Percentiles rank a stretch among this genome's conserved stretches.
phyloP scores from a whole-genome alignment of 2,329 filamentous ascomycete species.

The Thielaviopsis punctulata region DNA sequence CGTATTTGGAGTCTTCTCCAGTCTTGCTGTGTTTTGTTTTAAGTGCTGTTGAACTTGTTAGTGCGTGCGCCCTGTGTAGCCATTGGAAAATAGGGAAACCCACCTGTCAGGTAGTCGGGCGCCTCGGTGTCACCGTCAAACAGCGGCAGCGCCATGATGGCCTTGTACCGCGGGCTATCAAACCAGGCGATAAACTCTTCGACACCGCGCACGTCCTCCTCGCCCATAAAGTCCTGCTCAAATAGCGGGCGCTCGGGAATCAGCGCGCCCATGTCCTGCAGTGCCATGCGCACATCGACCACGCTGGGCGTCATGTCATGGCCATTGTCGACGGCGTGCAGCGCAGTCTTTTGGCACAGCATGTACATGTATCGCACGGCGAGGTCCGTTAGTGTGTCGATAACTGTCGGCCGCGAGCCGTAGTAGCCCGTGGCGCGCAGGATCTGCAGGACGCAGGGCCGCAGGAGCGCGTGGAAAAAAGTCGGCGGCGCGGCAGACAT shows the following conservation, averaged over 20 bases:
- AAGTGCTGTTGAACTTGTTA: slow-evolving; percentile 34
- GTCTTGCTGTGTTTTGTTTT: slow-evolving; percentile 90
- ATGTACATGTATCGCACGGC: slow-evolving; percentile 64
- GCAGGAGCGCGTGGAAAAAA: slow-evolving; percentile 59
- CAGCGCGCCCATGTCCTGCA: slow-evolving; percentile 65
- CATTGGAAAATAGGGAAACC: neutral
- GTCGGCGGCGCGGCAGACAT: slow-evolving; percentile 30
- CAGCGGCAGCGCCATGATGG: slow-evolving; percentile 66
- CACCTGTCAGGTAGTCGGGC: slow-evolving; percentile 54
- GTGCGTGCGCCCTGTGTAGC: no score
- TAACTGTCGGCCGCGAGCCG: slow-evolving; percentile 58
- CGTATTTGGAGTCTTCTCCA: slow-evolving; percentile 71
- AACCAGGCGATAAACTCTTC: slow-evolving; percentile 70
- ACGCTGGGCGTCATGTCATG: slow-evolving; percentile 35
- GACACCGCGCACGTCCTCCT: slow-evolving; percentile 65
- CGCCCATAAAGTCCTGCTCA: slow-evolving; percentile 50
- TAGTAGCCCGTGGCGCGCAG: slow-evolving; percentile 85
- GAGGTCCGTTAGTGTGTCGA: slow-evolving; percentile 79
- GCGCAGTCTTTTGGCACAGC: slow-evolving; percentile 55
- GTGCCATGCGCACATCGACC: slow-evolving; percentile 68
- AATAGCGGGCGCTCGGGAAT: slow-evolving; percentile 47
- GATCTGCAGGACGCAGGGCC: slow-evolving; percentile 76
- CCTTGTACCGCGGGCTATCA: slow-evolving; percentile 51
- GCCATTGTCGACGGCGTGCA: slow-evolving; percentile 52
- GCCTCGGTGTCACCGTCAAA: slow-evolving; percentile 47